A percentile compares a stretch with the other conserved stretches of the same genome.
Evolutionary conservation across 2,329 filamentous ascomycete genomes (phyloP).

Genomic region (Talaromyces sp.): DNA sequence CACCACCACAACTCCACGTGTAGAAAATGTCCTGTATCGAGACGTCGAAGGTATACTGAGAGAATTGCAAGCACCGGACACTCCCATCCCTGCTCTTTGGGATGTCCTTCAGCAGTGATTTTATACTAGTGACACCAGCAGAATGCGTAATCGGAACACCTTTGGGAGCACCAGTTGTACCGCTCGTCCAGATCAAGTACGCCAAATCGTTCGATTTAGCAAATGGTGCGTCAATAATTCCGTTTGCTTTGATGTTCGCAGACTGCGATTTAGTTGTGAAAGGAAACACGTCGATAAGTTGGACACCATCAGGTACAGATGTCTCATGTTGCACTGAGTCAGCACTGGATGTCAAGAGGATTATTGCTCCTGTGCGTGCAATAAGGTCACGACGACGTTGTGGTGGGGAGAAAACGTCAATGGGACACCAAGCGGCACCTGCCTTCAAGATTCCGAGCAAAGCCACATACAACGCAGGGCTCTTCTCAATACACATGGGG

Average conservation of each 20-base stretch:
- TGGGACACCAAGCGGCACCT: slow-evolving; percentile 25
- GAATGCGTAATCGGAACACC: slow-evolving; percentile 5
- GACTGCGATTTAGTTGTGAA: neutral
- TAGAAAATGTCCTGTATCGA: slow-evolving; percentile 33
- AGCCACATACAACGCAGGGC: neutral
- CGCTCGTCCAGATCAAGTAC: slow-evolving; percentile 8
- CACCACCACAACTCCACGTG: slow-evolving; percentile 24
- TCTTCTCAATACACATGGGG: slow-evolving; percentile 7
- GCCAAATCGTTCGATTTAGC: slow-evolving; percentile 2
- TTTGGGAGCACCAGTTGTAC: slow-evolving; percentile 3
- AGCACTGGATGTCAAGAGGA: slow-evolving; percentile 23
- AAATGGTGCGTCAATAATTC: neutral
- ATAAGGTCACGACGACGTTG: slow-evolving; percentile 36
- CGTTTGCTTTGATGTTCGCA: neutral
- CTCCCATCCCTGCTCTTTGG: slow-evolving; percentile 22
- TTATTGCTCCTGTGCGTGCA: slow-evolving; percentile 25
- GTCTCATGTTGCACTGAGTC: slow-evolving; percentile 19
- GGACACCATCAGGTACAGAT: slow-evolving; percentile 22
- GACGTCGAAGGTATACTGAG: slow-evolving; percentile 23
- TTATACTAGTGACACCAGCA: slow-evolving; percentile 33
- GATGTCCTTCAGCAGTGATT: slow-evolving; percentile 26
- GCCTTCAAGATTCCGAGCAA: slow-evolving; percentile 5
- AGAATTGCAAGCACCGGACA: slow-evolving; percentile 36
- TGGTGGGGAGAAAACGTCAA: slow-evolving; percentile 35
- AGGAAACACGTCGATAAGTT: slow-evolving; percentile 22